phyloP scores from a whole-genome alignment of 805 yeast species.

The Candida pseudoglaebosa region DNA sequence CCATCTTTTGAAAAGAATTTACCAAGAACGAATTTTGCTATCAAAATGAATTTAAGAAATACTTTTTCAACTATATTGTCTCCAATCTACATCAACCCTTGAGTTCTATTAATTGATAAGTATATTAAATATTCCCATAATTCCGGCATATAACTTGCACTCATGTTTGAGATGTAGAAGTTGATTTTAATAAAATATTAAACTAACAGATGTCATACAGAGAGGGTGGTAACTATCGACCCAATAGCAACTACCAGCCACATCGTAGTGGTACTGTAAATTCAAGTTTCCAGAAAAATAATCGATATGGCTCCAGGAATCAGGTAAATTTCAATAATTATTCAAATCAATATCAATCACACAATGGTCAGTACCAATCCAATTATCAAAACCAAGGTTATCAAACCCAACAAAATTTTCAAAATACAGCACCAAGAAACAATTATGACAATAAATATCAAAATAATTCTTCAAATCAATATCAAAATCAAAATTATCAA shows the following conservation, averaged over 20 bases:
- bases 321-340: neutral
- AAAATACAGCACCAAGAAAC: neutral
- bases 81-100: too few species aligned
- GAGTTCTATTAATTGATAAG: too few species aligned
- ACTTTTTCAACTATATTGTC: too few species aligned
- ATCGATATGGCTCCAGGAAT: constrained; percentile 1
- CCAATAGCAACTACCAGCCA: neutral
- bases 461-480: neutral
- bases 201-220: constrained; percentile 3
- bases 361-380: constrained; percentile 3
- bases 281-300: constrained; percentile 1
- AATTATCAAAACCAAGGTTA: constrained; percentile 4
- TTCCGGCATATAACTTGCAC: neutral
- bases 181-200: neutral
- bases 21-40: constrained; percentile 4
- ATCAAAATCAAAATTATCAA: constrained; percentile 5
- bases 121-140: neutral
- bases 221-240: constrained; percentile 2
- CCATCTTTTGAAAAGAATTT: constrained; percentile 6
- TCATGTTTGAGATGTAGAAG: neutral
- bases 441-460: neutral
- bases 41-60: too few species aligned
- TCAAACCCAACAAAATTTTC: neutral
- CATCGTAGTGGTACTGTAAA: constrained; percentile 1
- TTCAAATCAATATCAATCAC: neutral